Evolutionary conservation across 768 basidiomycete species (phyloP), one percentile per base, ranked within the genome.

Genomic region (button mushroom (Agaricus bisporus)): DNA sequence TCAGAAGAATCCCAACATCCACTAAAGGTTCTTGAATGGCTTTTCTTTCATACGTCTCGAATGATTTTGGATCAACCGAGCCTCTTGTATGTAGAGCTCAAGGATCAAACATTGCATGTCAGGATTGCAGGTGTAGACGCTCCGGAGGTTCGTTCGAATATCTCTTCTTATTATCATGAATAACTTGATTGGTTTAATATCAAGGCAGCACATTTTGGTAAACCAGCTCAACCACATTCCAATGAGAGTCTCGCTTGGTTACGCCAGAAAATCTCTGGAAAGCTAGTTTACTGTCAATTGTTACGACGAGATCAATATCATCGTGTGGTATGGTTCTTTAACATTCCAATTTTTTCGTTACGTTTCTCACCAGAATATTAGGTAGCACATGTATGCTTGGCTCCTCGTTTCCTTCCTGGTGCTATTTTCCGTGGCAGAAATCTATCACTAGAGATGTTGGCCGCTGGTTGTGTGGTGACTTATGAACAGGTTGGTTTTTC

Each of bases 91-190:
- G 18, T 58, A 91, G 92, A 81, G 0, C 73, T 95, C 44, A 88
- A 81, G 63, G 80, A 85, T 56, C 72, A 91, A 60, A 97, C 95
- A 1, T 73, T 98, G 15, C 86, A 90, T 61, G 82, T 98, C 26
- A 83, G 95, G 12, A 81, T 98, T 26, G 90, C 90, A 12, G 95
- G 91, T 0, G 83, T 93, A 4, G 95, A 98, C 64, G 95, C 95
- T 1, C 95, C 95, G 0, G 95, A 98, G 75, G 91, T 88, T 59
- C 28, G 64, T 49, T 45, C 17, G 11, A 32, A 36, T 47, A 17
- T n/a, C 47, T 15, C 28, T 48, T 50, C 28, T 26, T 11, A 14
- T 48, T 35, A 20, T 6, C 55, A n/a, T 22, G 22, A 22, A 39
- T 3, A 5, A 29, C 20, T 52, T 48, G 35, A 12, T 38, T 18